Evolutionary conservation across 2,329 filamentous ascomycete genomes (phyloP), one percentile per base, ranked within the genome.

Genomic region (Colletotrichum noveboracense): DNA sequence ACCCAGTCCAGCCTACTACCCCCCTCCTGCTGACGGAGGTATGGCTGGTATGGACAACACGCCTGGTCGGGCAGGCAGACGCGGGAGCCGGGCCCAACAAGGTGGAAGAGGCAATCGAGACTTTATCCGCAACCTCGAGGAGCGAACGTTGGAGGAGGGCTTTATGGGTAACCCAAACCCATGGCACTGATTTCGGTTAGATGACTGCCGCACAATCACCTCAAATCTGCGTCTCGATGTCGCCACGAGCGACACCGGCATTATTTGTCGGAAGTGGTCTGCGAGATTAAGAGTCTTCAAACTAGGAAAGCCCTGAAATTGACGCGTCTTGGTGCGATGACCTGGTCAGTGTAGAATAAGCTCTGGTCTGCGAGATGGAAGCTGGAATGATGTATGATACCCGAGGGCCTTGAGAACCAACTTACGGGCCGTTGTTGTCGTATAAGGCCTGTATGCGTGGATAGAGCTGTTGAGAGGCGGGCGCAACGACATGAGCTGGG

Each of bases 1-100:
- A 83, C 97, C 97, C 4, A 98, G 96, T 80, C 97, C 97, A 7
- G 97, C 97, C 3, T 99, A 99, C 85, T 99, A 98, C 80, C 97
- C 97, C 13, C 97, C 97, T 24, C 95, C 96, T 3, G 93, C 94
- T 8, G 96, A 98, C 78, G 71, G 74, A 10, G 95, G 95, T 12
- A 93, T 95, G 80, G 90, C 92, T 24, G 86, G 89, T 10, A 91
- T 94, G 76, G 90, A 93, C 65, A 91, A 90, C 74, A 88, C 91
- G 28, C 81, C 88, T 62, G 83, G 87, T 71, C 84, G 91, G 86
- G 85, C 94, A 34, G 92, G 94, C 56, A 91, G 96, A 80, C 91
- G 96, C 83, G 94, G 94, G 60, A 96, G 95, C 82, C 91, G 96
- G 71, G 90, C 91, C 61, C 91, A 93, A 79, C 90, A 91, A 81